Conservation (phyloP, 331 rosid genomes). For the Pyrus hybrid region DNA sequence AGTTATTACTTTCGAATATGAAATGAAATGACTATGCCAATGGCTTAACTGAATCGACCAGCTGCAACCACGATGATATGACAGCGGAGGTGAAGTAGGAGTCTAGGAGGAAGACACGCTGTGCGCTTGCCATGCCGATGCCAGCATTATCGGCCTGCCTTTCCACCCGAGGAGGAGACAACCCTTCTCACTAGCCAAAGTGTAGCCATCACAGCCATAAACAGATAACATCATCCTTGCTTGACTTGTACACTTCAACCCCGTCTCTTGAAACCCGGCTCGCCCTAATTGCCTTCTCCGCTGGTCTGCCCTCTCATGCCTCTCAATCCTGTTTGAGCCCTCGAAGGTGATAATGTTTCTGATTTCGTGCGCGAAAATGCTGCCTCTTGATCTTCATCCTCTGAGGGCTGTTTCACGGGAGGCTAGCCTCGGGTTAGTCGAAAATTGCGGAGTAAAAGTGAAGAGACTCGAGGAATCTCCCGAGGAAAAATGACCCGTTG, state of each 20-base stretch:
- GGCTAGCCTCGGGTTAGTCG: slow-evolving; percentile 59
- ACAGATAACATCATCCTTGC: slow-evolving; percentile 65
- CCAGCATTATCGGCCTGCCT: slow-evolving; percentile 59
- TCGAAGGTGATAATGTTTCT: slow-evolving; percentile 47
- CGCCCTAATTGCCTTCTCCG: slow-evolving; percentile 76
- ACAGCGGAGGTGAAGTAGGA: neutral
- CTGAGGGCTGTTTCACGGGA: slow-evolving; percentile 38
- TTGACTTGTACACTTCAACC: slow-evolving; percentile 53
- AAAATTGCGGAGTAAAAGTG: slow-evolving; percentile 79
- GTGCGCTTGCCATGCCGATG: slow-evolving; percentile 71
- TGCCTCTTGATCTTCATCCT: slow-evolving; percentile 61
- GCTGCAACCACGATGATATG: neutral
- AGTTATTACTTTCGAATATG: slow-evolving; percentile 6
- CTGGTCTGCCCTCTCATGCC: slow-evolving; percentile 64
- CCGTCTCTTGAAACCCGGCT: slow-evolving; percentile 64
- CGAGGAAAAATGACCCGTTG: slow-evolving; percentile 75
- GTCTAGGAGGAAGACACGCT: slow-evolving; percentile 13
- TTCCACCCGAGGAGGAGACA: slow-evolving; percentile 76
- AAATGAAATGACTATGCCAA: slow-evolving; percentile 4
- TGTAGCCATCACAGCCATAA: slow-evolving; percentile 66
- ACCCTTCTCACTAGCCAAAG: slow-evolving; percentile 52
- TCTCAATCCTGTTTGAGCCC: slow-evolving; percentile 50
- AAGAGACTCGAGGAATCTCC: slow-evolving; percentile 66
- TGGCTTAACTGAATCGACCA: neutral
- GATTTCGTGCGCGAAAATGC: slow-evolving; percentile 49